phyloP scores from a whole-genome alignment of 1,139 yeast species.

The Hemisphaericaspora subhashii region DNA sequence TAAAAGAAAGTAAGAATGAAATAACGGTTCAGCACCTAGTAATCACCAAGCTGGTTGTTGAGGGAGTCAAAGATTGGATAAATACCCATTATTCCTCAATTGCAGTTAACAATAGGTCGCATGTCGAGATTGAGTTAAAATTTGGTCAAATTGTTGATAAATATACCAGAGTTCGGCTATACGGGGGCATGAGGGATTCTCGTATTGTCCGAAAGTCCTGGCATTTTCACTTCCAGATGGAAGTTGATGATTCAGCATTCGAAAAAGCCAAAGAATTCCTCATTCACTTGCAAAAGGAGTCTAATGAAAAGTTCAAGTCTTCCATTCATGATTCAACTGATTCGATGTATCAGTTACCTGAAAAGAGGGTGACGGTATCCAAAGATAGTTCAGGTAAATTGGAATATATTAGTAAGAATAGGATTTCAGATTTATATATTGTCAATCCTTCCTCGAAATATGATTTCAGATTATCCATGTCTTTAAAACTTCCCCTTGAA shows the following conservation, averaged over 20 bases:
- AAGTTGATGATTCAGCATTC: background rate
- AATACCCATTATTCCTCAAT: no score
- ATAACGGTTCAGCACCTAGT: no score
- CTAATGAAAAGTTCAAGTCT: background rate
- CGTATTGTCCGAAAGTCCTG: background rate
- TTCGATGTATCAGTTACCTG: background rate
- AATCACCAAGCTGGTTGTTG: no score
- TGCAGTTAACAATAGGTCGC: no score
- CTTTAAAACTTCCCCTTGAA: background rate
- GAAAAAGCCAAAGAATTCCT: background rate
- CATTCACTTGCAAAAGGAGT: background rate
- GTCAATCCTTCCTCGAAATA: background rate
- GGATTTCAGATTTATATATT: background rate
- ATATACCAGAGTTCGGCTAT: background rate
- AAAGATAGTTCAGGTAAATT: background rate
- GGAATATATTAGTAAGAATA: background rate
- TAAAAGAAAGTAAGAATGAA: no score
- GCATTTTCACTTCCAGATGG: background rate
- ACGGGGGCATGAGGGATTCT: no score
- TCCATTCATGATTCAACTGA: background rate
- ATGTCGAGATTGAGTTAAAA: background rate
- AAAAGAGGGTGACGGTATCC: background rate
- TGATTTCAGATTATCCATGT: background rate
- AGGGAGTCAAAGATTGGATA: no score
- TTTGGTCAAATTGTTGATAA: constrained; percentile 2